A percentile compares a stretch with the other conserved stretches of the same genome.
phyloP scores from a whole-genome alignment of 257 asterid genomes.

The Gentiana macrophylla region DNA sequence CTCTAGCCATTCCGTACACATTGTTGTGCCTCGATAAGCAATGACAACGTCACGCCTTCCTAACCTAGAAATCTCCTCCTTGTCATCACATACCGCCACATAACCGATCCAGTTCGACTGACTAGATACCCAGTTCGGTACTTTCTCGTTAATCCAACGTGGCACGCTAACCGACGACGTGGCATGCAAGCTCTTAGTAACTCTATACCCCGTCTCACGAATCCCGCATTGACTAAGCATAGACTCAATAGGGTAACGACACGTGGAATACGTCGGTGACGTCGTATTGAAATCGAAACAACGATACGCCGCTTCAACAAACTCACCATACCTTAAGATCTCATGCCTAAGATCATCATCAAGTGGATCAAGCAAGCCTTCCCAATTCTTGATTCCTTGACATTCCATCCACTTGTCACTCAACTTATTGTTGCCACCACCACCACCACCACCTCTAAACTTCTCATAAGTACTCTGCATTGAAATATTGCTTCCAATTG shows the following conservation, averaged over 20 bases:
- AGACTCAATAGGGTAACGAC: slow-evolving; percentile 20
- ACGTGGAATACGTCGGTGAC: slow-evolving; percentile 40
- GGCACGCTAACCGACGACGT: slow-evolving; percentile 70
- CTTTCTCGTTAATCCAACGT: slow-evolving; percentile 26
- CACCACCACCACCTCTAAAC: neutral
- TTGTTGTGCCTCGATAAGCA: slow-evolving; percentile 80
- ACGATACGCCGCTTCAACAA: slow-evolving; percentile 67
- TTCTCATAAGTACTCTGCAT: slow-evolving; percentile 6
- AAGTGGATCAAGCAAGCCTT: slow-evolving; percentile 81
- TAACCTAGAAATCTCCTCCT: slow-evolving; percentile 41
- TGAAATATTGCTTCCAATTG: slow-evolving; percentile 1
- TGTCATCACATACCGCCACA: slow-evolving; percentile 75
- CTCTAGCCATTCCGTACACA: slow-evolving; percentile 78
- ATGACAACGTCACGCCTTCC: slow-evolving; percentile 89
- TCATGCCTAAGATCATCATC: slow-evolving; percentile 60
- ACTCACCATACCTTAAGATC: slow-evolving; percentile 70
- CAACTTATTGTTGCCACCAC: slow-evolving; percentile 8
- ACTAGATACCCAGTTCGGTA: slow-evolving; percentile 43
- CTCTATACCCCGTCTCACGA: slow-evolving; percentile 31
- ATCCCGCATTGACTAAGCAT: slow-evolving; percentile 37
- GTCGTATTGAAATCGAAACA: slow-evolving; percentile 69
- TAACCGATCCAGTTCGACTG: slow-evolving; percentile 83
- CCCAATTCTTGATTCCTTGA: slow-evolving; percentile 91
- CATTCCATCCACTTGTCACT: slow-evolving; percentile 65
- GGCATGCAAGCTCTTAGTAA: slow-evolving; percentile 47